Percentiles rank a stretch among this genome's conserved stretches.
Evolutionary conservation across 257 asterid species (phyloP).

Genomic region (Solanum habrochaites): DNA sequence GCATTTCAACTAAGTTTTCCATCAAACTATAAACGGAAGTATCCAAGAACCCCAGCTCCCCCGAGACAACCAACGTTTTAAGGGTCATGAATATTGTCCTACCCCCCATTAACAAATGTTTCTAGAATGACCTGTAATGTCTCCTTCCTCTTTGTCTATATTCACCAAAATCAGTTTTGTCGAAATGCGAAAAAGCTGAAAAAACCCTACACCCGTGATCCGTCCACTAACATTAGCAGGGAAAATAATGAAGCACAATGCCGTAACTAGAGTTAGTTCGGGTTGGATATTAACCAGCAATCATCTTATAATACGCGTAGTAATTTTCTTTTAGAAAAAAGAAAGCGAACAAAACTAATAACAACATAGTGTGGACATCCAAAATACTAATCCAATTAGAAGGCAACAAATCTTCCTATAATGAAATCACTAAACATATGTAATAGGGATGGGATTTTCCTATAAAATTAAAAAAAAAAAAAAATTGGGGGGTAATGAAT

Average conservation of each 20-base stretch:
- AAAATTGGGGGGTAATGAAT: too few relatives aligned
- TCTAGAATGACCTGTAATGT: too few relatives aligned
- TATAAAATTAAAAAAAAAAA: too few relatives aligned
- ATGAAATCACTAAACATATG: too few relatives aligned
- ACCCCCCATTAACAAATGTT: neutral
- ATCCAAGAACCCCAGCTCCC: neutral
- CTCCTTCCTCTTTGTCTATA: too few relatives aligned
- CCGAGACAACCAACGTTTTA: too few relatives aligned
- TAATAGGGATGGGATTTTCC: too few relatives aligned
- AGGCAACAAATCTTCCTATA: too few relatives aligned
- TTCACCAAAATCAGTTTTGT: neutral
- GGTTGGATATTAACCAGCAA: conserved; percentile 29
- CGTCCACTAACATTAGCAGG: too few relatives aligned
- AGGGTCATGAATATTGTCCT: neutral
- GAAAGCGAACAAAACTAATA: conserved; percentile 77
- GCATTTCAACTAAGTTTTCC: neutral
- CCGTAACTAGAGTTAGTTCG: conserved; percentile 28
- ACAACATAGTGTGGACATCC: neutral
- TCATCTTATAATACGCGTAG: conserved; percentile 39
- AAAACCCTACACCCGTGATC: too few relatives aligned
- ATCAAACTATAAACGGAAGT: neutral
- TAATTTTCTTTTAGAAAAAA: conserved; percentile 42
- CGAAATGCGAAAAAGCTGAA: neutral
- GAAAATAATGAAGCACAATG: conserved; percentile 47
- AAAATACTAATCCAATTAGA: too few relatives aligned